Evolutionary conservation across 257 asterid genomes (phyloP).

Genomic region (Jasminum sambac): DNA sequence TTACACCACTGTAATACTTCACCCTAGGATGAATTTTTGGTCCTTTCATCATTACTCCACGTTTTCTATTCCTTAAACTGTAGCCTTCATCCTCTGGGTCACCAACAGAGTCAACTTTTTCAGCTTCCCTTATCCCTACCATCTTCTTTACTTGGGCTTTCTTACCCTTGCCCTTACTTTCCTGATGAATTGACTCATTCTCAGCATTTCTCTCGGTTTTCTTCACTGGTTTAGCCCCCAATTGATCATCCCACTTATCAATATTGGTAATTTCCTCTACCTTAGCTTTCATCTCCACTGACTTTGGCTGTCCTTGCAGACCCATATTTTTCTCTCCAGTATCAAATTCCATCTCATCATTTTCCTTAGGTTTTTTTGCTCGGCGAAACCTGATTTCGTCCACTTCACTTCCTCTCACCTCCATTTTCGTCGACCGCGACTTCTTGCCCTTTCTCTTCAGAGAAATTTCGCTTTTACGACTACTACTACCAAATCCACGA

Average conservation of each 20-base stretch:
- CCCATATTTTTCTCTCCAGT: not conserved
- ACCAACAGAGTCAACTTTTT: constrained; percentile 14
- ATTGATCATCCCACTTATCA: not conserved
- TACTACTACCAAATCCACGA: constrained; percentile 2
- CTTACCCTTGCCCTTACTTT: constrained; percentile 8
- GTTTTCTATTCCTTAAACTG: constrained; percentile 11
- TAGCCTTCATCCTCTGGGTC: constrained; percentile 1
- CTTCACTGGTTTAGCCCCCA: not conserved
- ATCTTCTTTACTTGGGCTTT: constrained; percentile 1
- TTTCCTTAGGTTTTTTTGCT: not conserved
- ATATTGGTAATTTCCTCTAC: not conserved
- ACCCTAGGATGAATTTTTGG: constrained; percentile 13
- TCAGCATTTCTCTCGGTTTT: not conserved
- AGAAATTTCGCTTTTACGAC: not conserved
- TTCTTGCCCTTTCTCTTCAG: constrained; percentile 15
- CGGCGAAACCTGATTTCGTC: not conserved
- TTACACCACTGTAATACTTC: constrained; percentile 45
- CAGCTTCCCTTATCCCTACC: constrained; percentile 10
- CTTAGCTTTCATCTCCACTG: not conserved
- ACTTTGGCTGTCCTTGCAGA: not conserved
- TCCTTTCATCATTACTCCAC: not conserved
- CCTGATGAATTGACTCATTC: not conserved
- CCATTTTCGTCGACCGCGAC: constrained; percentile 17
- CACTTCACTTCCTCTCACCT: not conserved
- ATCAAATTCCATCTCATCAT: not conserved